These are phyloP conservation scores for Capsella bursapastoris DNA, from an alignment of 345 rosid species.

Conservation along the genomic window DNA sequence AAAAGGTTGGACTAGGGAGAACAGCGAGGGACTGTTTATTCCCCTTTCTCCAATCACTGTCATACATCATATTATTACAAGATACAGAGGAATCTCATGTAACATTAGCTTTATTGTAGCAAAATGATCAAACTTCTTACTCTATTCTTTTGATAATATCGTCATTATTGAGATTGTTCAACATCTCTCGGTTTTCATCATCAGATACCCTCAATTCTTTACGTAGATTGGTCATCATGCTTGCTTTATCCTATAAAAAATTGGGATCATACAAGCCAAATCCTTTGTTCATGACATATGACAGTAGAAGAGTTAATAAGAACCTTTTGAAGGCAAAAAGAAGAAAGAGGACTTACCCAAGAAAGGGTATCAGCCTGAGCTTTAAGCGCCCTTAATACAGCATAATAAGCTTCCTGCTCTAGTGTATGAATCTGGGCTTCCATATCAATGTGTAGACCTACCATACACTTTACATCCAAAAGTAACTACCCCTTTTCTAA, in stretches of 20 bases:
- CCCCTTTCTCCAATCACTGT: slow-evolving; percentile 86
- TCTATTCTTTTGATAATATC: slow-evolving; percentile 76
- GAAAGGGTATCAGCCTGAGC: slow-evolving; percentile 95
- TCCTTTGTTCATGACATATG: not conserved
- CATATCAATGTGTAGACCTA: slow-evolving; percentile 53
- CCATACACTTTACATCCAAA: slow-evolving; percentile 28
- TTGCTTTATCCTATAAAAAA: slow-evolving; percentile 75
- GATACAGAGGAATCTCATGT: not conserved
- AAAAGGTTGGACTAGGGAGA: slow-evolving; percentile 69
- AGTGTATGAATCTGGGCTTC: slow-evolving; percentile 83
- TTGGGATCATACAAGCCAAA: slow-evolving; percentile 12
- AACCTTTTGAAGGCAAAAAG: not conserved
- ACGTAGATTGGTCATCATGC: slow-evolving; percentile 87
- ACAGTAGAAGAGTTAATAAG: not conserved
- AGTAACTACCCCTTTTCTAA: slow-evolving; percentile 1
- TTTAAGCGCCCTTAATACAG: slow-evolving; percentile 88
- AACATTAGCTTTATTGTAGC: not conserved
- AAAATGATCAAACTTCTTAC: slow-evolving; percentile 43
- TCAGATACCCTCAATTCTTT: slow-evolving; percentile 92
- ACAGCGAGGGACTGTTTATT: slow-evolving; percentile 55
- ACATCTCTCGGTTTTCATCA: slow-evolving; percentile 88
- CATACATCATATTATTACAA: slow-evolving; percentile 23
- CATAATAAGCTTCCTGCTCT: slow-evolving; percentile 95
- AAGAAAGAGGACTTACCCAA: slow-evolving; percentile 61
- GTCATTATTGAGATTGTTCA: slow-evolving; percentile 74